Conservation (phyloP, 176 grass and related monocot species). For the Pharus latifolius region DNA sequence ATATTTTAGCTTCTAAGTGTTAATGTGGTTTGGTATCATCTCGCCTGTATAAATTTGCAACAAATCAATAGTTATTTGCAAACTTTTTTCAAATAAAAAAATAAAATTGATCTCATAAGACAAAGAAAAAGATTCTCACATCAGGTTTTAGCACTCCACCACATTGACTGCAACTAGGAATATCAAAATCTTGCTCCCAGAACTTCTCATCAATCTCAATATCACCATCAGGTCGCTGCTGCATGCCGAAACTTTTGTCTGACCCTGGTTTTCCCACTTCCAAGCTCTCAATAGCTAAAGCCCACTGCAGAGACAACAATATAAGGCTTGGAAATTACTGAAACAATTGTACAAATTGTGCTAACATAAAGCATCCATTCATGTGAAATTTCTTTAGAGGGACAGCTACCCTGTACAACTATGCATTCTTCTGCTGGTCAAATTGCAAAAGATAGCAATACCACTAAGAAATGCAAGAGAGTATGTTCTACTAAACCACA, state of each 20-base stretch:
- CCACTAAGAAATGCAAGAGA: background rate
- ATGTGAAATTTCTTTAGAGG: background rate
- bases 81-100: background rate
- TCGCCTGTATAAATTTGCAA: background rate
- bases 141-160: constrained; percentile 90
- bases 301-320: constrained; percentile 54
- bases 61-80: background rate
- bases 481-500: background rate
- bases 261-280: constrained; percentile 48
- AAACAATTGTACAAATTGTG: background rate
- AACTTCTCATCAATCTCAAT: constrained; percentile 96
- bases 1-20: background rate
- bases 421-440: background rate
- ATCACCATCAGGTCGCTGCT: constrained; percentile 90
- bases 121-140: constrained; percentile 19
- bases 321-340: background rate
- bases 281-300: constrained; percentile 72
- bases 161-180: constrained; percentile 77
- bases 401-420: background rate
- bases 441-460: background rate
- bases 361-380: background rate
- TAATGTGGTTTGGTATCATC: background rate
- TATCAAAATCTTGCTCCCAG: constrained; percentile 90
- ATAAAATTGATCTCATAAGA: background rate
- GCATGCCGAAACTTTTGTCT: constrained; percentile 80